These are phyloP conservation scores for Fusarium metavorans DNA, from an alignment of 2,329 filamentous ascomycete genomes.

Conservation along the genomic window DNA sequence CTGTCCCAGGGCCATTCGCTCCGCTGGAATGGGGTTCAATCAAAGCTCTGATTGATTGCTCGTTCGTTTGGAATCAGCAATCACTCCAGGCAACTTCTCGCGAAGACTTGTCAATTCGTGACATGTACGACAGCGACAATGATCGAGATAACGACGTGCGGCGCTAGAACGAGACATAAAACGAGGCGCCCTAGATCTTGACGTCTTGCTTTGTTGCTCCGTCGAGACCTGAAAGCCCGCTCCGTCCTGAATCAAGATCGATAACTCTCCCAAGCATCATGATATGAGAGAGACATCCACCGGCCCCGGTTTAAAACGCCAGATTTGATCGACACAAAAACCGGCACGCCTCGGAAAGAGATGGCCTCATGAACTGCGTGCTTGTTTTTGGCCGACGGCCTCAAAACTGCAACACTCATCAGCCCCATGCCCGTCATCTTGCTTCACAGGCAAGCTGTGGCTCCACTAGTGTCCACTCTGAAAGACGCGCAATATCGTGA, in stretches of 20 bases:
- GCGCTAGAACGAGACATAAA: conserved; percentile 29
- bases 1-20: not conserved
- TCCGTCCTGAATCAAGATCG: conserved; percentile 20
- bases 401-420: not conserved
- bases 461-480: conserved; percentile 33
- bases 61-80: not conserved
- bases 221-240: conserved; percentile 22
- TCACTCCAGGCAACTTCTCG: not conserved
- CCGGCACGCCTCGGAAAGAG: not conserved
- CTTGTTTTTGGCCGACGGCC: not conserved
- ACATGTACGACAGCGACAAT: not conserved
- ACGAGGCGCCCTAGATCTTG: conserved; percentile 8
- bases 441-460: conserved; percentile 9
- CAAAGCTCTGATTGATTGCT: not conserved
- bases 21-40: conserved; percentile 3
- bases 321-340: not conserved
- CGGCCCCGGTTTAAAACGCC: not conserved
- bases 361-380: not conserved
- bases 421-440: conserved; percentile 30
- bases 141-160: conserved; percentile 12
- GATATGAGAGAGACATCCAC: not conserved
- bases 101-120: conserved; percentile 1
- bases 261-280: not conserved
- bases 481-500: conserved; percentile 32
- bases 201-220: conserved; percentile 23